These are phyloP conservation scores for Crucibulum laeve DNA, from an alignment of 768 basidiomycete species.

Conservation along the genomic window DNA sequence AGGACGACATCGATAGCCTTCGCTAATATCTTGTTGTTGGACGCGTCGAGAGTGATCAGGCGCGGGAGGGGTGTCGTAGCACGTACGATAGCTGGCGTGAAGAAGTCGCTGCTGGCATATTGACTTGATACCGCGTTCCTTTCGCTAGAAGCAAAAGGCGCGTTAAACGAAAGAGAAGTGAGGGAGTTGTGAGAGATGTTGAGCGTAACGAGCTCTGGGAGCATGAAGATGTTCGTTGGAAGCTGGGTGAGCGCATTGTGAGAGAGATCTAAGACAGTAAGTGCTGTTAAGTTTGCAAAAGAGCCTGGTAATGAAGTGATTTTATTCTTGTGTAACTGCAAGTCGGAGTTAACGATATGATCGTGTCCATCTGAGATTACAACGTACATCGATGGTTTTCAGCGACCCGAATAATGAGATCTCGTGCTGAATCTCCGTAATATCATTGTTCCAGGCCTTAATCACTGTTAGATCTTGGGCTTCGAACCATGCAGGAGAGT, in stretches of 20 bases:
- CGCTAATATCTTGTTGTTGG: slow-evolving; percentile 62
- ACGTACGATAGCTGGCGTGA: slow-evolving; percentile 56
- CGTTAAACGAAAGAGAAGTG: slow-evolving; percentile 54
- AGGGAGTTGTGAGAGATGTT: slow-evolving; percentile 73
- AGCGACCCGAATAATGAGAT: slow-evolving; percentile 82
- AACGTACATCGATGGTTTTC: slow-evolving; percentile 72
- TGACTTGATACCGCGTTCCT: slow-evolving; percentile 20
- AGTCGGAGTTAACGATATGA: slow-evolving; percentile 5
- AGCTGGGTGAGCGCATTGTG: slow-evolving; percentile 63
- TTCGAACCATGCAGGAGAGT: slow-evolving; percentile 72
- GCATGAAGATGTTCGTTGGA: slow-evolving; percentile 60
- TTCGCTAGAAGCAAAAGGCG: slow-evolving; percentile 41
- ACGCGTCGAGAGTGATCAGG: slow-evolving; percentile 58
- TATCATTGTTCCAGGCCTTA: slow-evolving; percentile 80
- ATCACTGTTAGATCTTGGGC: slow-evolving; percentile 73
- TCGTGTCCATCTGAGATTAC: background rate
- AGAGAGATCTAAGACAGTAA: slow-evolving; percentile 71
- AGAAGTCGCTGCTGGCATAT: slow-evolving; percentile 50
- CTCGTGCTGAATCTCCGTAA: slow-evolving; percentile 75
- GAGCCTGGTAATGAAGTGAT: slow-evolving; percentile 56
- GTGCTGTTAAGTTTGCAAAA: slow-evolving; percentile 62
- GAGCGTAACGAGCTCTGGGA: slow-evolving; percentile 61
- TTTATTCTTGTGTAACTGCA: slow-evolving; percentile 73
- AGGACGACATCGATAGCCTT: slow-evolving; percentile 47
- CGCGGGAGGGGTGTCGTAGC: slow-evolving; percentile 63